Conservation (phyloP, 2,329 filamentous ascomycete genomes). For the Hirsutella thompsonii region DNA sequence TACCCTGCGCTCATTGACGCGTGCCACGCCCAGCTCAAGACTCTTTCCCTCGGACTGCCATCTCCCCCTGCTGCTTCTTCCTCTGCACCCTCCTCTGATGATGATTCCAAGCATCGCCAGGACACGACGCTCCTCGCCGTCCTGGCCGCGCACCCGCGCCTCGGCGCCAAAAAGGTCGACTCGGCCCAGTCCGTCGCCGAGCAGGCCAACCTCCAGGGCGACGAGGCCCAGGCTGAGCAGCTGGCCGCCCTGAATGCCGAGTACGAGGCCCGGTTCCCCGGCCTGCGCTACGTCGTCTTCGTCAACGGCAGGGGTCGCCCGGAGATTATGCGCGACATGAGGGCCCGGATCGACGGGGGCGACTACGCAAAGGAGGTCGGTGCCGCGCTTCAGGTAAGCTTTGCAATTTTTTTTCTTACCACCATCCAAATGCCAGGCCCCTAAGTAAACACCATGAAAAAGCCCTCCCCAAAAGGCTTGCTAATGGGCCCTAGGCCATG, state of each 20-base stretch:
- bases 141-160: slow-evolving; percentile 67
- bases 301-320: slow-evolving; percentile 68
- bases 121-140: slow-evolving; percentile 56
- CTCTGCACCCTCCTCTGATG: no score
- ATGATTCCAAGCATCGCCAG: no score
- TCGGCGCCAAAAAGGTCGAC: slow-evolving; percentile 72
- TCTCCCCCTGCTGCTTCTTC: no score
- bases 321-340: slow-evolving; percentile 75
- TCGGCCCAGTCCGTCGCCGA: slow-evolving; percentile 70
- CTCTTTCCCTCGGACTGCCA: no score
- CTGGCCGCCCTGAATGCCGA: slow-evolving; percentile 56
- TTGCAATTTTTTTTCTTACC: background rate
- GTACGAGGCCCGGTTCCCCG: slow-evolving; percentile 73
- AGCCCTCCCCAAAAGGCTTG: no score
- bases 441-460: no score
- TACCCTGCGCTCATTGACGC: slow-evolving; percentile 59
- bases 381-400: slow-evolving; percentile 57
- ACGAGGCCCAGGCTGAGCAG: slow-evolving; percentile 45
- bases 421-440: background rate
- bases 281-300: slow-evolving; percentile 81
- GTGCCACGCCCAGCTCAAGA: slow-evolving; percentile 49
- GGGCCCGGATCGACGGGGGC: slow-evolving; percentile 53
- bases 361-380: slow-evolving; percentile 55
- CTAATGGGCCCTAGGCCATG: slow-evolving; percentile 55
- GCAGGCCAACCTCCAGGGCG: slow-evolving; percentile 60